Evolutionary conservation across 2,329 filamentous ascomycete genomes (phyloP).

Genomic region (Nemania sp.): DNA sequence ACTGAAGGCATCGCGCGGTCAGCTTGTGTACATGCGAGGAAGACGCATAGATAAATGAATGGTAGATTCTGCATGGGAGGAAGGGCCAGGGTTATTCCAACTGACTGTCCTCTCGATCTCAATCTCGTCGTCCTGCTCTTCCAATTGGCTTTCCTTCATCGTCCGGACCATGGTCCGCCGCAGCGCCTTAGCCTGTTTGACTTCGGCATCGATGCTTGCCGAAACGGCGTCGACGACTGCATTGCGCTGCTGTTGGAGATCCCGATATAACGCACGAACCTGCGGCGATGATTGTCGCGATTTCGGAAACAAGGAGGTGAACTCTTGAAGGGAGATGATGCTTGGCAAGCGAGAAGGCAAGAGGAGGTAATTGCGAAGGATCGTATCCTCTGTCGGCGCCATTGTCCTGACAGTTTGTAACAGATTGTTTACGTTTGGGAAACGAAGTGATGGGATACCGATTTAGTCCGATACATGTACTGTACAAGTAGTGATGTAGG

Average conservation of each 20-base stretch:
- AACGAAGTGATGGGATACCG: too few species aligned
- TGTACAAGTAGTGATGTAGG: too few species aligned
- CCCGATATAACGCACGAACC: conserved; percentile 74
- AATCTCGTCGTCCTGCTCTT: conserved; percentile 64
- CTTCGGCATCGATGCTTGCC: conserved; percentile 67
- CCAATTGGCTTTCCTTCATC: conserved; percentile 56
- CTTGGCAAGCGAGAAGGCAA: conserved; percentile 74
- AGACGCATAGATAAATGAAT: not conserved
- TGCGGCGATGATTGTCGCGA: conserved; percentile 67
- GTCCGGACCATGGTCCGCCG: conserved; percentile 61
- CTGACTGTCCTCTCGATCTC: conserved; percentile 64
- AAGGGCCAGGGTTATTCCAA: conserved; percentile 16
- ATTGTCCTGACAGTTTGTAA: conserved; percentile 48
- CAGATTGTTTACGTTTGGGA: too few species aligned
- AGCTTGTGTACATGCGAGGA: conserved; percentile 12
- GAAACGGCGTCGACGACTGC: conserved; percentile 70
- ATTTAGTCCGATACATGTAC: too few species aligned
- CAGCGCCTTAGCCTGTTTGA: conserved; percentile 62
- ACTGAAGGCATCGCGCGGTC: conserved; percentile 45
- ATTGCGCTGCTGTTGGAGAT: conserved; percentile 76
- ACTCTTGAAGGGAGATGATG: conserved; percentile 74
- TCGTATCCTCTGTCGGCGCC: conserved; percentile 74
- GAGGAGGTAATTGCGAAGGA: conserved; percentile 79
- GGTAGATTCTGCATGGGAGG: too few species aligned
- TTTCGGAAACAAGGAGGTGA: conserved; percentile 76